Conservation (phyloP, 306 rosid genomes). For the Begonia fuchsioides region DNA sequence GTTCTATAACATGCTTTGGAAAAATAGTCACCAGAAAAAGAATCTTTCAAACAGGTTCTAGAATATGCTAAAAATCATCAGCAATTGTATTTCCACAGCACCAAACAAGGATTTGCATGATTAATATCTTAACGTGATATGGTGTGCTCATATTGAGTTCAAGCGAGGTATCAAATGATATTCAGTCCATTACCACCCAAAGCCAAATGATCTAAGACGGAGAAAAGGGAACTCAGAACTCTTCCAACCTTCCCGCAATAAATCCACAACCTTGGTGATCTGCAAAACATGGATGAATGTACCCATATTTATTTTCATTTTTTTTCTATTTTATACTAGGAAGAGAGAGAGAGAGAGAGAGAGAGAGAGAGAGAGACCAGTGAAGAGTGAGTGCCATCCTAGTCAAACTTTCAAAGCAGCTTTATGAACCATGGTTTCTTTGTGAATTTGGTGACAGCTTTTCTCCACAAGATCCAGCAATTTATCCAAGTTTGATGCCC, state of each 20-base stretch:
- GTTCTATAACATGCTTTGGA: no score
- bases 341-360: background rate
- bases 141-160: no score
- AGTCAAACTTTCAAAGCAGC: constrained; percentile 57
- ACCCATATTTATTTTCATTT: background rate
- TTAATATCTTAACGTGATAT: no score
- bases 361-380: constrained; percentile 3
- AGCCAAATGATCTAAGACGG: background rate
- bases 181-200: background rate
- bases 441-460: constrained; percentile 95
- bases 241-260: background rate
- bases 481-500: constrained; percentile 90
- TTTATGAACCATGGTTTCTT: constrained; percentile 93
- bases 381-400: background rate
- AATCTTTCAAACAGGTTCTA: no score
- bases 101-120: no score
- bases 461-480: constrained; percentile 94
- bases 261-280: background rate
- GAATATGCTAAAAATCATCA: background rate
- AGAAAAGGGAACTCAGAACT: background rate
- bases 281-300: background rate
- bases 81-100: background rate
- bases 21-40: no score
- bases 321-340: background rate
- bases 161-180: no score